These are phyloP conservation scores for Oehlia diaphana DNA, from an alignment of 192 early-diverging fungal species.

Conservation along the genomic window DNA sequence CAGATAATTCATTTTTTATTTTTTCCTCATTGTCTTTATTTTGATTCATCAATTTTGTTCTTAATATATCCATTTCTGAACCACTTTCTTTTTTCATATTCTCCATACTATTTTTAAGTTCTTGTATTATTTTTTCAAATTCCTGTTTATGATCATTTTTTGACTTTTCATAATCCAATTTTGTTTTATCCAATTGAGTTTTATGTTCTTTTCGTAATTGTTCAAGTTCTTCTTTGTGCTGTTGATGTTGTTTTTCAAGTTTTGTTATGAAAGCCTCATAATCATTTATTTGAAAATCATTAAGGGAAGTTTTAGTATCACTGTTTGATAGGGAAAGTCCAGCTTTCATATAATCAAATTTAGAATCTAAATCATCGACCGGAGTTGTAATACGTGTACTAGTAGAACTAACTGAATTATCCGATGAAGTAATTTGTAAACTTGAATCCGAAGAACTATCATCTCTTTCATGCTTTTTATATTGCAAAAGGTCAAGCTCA, in stretches of 20 bases:
- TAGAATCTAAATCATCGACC: neutral
- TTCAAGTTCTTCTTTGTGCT: neutral
- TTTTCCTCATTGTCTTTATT: neutral
- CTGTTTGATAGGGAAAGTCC: neutral
- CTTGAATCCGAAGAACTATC: neutral
- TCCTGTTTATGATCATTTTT: too few relatives aligned
- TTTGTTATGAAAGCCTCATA: neutral
- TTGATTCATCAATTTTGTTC: neutral
- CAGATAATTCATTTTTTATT: neutral
- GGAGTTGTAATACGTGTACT: conserved; percentile 1
- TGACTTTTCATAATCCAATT: too few relatives aligned
- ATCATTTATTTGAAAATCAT: neutral
- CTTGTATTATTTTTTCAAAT: neutral
- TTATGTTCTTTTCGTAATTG: neutral
- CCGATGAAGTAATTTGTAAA: neutral
- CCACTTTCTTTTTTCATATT: neutral
- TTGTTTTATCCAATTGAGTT: neutral
- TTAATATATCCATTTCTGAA: neutral
- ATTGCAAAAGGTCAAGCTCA: neutral
- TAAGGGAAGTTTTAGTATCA: neutral
- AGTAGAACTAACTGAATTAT: neutral
- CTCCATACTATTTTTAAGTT: conserved; percentile 3
- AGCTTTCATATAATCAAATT: neutral
- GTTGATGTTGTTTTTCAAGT: conserved; percentile 4
- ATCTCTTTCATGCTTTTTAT: conserved; percentile 7